Percentiles rank a stretch among this genome's conserved stretches.
Conservation (phyloP, 495 filamentous ascomycete genomes). For the Penicillium odoratum region DNA sequence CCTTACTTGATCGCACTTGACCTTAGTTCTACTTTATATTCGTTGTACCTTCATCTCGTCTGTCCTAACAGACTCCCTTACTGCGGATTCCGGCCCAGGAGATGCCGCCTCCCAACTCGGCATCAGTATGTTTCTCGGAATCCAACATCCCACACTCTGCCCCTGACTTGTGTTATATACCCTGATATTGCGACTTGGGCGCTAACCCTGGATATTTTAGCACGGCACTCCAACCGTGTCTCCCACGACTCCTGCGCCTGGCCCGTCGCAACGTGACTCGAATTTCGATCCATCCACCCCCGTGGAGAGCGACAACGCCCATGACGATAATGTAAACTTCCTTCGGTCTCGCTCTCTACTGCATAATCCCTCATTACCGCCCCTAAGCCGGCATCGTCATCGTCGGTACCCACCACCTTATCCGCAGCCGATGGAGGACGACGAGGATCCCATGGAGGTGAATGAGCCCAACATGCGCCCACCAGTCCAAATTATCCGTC, state of each 20-base stretch:
- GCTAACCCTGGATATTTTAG: conserved; percentile 12
- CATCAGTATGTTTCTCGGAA: conserved; percentile 19
- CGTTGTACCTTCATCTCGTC: not conserved
- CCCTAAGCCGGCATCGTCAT: conserved; percentile 38
- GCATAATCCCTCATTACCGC: conserved; percentile 34
- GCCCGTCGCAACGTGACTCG: conserved; percentile 34
- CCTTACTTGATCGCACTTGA: not conserved
- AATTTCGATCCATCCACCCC: conserved; percentile 44
- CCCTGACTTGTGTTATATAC: not conserved
- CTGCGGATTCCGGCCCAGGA: conserved; percentile 22
- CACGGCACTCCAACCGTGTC: conserved; percentile 37
- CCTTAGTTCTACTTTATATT: not conserved
- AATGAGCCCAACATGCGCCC: conserved; percentile 39
- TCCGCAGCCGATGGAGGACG: conserved; percentile 30
- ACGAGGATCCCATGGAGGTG: conserved; percentile 42
- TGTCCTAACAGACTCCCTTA: not conserved
- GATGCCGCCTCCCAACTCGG: conserved; percentile 35
- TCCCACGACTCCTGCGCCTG: conserved; percentile 27
- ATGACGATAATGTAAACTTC: conserved; percentile 61
- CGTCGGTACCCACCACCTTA: conserved; percentile 32
- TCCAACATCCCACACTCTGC: not conserved
- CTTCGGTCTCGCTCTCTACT: conserved; percentile 47
- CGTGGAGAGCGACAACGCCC: conserved; percentile 52
- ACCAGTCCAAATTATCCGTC: conserved; percentile 42
- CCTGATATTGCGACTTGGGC: not conserved